phyloP scores from a whole-genome alignment of 2,329 filamentous ascomycete species.

The Phialocephala subalpina region DNA sequence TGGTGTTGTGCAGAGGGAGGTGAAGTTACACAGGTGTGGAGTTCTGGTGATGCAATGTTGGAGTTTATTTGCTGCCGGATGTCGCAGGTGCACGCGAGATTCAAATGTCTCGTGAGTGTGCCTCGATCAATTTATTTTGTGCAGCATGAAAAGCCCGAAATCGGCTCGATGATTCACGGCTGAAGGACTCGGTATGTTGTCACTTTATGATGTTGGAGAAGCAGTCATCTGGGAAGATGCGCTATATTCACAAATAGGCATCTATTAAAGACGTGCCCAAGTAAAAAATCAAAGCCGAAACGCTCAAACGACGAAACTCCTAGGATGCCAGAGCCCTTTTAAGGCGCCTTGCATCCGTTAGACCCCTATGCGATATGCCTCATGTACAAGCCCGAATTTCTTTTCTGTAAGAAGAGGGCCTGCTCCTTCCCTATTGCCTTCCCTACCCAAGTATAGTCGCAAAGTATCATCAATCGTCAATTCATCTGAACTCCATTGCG shows the following conservation, averaged over 20 bases:
- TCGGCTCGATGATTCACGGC: constrained; percentile 13
- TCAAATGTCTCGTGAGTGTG: constrained; percentile 22
- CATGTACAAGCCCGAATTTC: constrained; percentile 22
- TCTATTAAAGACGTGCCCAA: neutral
- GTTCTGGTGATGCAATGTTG: constrained; percentile 1
- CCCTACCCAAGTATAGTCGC: constrained; percentile 9
- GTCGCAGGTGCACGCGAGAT: constrained; percentile 14
- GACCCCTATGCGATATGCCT: constrained; percentile 23
- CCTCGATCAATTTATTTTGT: neutral
- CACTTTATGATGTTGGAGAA: neutral
- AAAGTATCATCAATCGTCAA: constrained; percentile 42
- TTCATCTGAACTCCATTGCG: constrained; percentile 87
- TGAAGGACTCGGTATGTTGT: constrained; percentile 13
- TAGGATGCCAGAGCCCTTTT: constrained; percentile 23
- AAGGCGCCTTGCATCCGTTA: constrained; percentile 20
- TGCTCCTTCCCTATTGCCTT: constrained; percentile 19
- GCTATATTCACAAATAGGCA: constrained; percentile 9
- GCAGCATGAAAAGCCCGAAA: neutral
- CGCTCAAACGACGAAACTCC: constrained; percentile 29
- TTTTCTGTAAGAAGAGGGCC: constrained; percentile 14
- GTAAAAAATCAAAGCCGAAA: constrained; percentile 16
- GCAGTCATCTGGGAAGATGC: neutral
- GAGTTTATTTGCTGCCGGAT: neutral
- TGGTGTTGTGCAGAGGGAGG: neutral
- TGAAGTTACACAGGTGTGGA: constrained; percentile 7